Conservation (phyloP, 208 protist species). For the Giardia duodenalis region DNA sequence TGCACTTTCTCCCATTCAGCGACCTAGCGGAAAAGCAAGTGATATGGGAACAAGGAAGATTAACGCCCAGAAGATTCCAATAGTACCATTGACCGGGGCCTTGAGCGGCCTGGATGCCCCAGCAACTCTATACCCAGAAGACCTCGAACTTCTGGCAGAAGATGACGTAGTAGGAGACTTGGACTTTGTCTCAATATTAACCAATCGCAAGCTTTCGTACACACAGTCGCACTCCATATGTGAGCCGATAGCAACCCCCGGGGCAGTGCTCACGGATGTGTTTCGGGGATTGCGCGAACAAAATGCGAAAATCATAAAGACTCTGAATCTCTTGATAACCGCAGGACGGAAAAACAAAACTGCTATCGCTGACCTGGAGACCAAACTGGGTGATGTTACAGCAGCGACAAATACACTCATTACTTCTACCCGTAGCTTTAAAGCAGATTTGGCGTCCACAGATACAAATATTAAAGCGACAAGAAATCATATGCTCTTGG, state of each 20-base stretch:
- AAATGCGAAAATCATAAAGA: neutral
- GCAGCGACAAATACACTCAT: neutral
- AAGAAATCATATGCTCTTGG: neutral
- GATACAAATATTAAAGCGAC: neutral
- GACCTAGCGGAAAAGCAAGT: too few species aligned
- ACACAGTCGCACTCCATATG: neutral
- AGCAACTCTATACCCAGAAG: too few species aligned
- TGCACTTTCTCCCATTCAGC: too few species aligned
- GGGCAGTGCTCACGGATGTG: neutral
- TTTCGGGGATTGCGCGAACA: neutral
- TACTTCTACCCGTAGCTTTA: neutral
- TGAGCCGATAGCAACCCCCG: neutral
- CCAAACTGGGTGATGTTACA: neutral
- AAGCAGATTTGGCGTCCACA: neutral
- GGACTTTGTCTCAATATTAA: neutral
- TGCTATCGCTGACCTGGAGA: neutral
- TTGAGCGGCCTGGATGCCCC: too few species aligned
- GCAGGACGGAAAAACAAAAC: neutral
- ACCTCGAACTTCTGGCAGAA: neutral
- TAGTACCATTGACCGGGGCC: too few species aligned
- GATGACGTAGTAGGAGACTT: neutral
- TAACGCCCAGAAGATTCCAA: too few species aligned
- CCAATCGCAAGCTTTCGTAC: neutral
- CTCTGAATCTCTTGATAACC: neutral
- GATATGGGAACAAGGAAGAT: too few species aligned